Conservation (phyloP, 2,329 filamentous ascomycete species). For the Fusarium anthophilum region DNA sequence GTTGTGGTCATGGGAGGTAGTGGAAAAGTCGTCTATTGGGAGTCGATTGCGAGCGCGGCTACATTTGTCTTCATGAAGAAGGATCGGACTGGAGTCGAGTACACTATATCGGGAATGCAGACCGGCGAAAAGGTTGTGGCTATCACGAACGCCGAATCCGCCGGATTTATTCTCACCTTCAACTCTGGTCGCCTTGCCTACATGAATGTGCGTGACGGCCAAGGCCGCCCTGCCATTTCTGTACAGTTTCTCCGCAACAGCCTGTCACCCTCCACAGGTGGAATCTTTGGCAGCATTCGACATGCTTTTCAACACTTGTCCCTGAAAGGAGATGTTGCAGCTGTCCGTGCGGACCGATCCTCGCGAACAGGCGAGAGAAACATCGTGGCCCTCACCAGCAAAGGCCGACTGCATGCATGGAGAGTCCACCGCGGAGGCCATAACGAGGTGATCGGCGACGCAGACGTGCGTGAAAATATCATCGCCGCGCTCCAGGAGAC, state of each 20-base stretch:
- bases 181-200: constrained; percentile 89
- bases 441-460: constrained; percentile 76
- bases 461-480: constrained; percentile 74
- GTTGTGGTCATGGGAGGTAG: constrained; percentile 85
- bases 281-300: constrained; percentile 84
- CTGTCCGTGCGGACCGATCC: constrained; percentile 78
- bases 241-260: constrained; percentile 78
- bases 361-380: constrained; percentile 84
- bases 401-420: constrained; percentile 85
- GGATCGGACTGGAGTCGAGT: constrained; percentile 81
- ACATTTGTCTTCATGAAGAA: constrained; percentile 85
- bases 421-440: constrained; percentile 88
- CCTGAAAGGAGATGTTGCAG: constrained; percentile 80
- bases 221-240: constrained; percentile 84
- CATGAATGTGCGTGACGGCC: constrained; percentile 83
- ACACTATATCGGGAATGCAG: constrained; percentile 76
- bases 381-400: constrained; percentile 79
- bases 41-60: constrained; percentile 89
- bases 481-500: constrained; percentile 67
- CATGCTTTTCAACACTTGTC: constrained; percentile 76
- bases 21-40: constrained; percentile 93
- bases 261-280: constrained; percentile 64
- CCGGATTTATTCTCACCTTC: constrained; percentile 86
- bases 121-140: constrained; percentile 81
- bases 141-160: constrained; percentile 82